Percentiles rank a stretch among this genome's conserved stretches.
Evolutionary conservation across 768 basidiomycete species (phyloP).

Genomic region (Agrocybe pediades): DNA sequence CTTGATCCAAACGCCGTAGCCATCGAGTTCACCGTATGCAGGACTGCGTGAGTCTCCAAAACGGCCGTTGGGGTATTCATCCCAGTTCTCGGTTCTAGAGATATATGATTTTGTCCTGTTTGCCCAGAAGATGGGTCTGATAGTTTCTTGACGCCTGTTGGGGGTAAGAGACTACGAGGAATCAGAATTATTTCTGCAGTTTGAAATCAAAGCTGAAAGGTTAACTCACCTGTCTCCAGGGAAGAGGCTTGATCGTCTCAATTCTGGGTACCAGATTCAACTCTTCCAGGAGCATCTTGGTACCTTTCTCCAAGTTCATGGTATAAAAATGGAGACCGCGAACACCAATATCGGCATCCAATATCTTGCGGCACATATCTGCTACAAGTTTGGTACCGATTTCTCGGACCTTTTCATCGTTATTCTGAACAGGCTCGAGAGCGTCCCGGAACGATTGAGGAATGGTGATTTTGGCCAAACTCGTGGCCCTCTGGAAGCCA

Average conservation of each 20-base stretch:
- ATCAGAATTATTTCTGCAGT: constrained; percentile 1
- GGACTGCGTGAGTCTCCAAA: constrained; percentile 98
- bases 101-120: constrained; percentile 95
- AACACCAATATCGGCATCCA: constrained; percentile 79
- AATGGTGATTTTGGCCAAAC: constrained; percentile 75
- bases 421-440: constrained; percentile 84
- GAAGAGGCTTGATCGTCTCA: constrained; percentile 92
- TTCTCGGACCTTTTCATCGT: constrained; percentile 91
- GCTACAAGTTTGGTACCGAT: constrained; percentile 94
- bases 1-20: constrained; percentile 92
- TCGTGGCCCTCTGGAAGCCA: constrained; percentile 85
- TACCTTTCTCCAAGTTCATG: constrained; percentile 95
- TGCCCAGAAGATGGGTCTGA: constrained; percentile 99
- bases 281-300: constrained; percentile 93
- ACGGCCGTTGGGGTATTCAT: constrained; percentile 98
- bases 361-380: constrained; percentile 88
- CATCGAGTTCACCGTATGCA: constrained; percentile 97
- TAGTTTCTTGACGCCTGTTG: constrained; percentile 85
- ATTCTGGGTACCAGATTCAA: constrained; percentile 84
- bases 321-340: constrained; percentile 95
- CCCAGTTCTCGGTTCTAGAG: constrained; percentile 97
- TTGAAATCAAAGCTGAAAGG: constrained; percentile 42
- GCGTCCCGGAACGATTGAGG: constrained; percentile 75
- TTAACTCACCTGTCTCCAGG: constrained; percentile 88
- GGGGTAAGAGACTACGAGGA: constrained; percentile 83